Evolutionary conservation across 495 filamentous ascomycete species (phyloP).

Genomic region (Aspergillus kassunensis): DNA sequence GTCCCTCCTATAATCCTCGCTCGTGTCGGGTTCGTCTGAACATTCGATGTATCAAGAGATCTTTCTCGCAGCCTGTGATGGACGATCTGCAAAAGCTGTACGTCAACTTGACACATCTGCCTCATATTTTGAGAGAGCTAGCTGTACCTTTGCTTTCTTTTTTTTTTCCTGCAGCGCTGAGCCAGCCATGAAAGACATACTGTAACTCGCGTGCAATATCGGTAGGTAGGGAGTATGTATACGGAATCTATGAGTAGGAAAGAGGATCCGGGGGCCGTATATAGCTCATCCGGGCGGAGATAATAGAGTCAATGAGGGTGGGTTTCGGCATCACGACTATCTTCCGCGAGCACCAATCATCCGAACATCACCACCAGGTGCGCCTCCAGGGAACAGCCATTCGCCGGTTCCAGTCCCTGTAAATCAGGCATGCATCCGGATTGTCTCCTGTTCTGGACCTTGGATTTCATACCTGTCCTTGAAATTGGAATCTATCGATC

Average conservation of each 20-base stretch:
- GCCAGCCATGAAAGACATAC: background rate
- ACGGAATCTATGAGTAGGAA: no score
- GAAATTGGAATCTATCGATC: slow-evolving; percentile 6
- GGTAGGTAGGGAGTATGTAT: no score
- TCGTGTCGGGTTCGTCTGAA: background rate
- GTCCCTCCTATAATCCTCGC: no score
- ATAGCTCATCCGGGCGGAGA: background rate
- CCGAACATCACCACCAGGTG: slow-evolving; percentile 39
- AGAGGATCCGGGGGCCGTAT: slow-evolving; percentile 3
- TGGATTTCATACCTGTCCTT: slow-evolving; percentile 9
- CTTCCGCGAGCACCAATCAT: slow-evolving; percentile 17
- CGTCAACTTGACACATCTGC: background rate
- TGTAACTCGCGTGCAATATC: background rate
- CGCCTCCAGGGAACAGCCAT: slow-evolving; percentile 47
- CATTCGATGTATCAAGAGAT: background rate
- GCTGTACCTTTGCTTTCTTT: no score
- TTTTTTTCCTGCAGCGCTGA: background rate
- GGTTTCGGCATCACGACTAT: slow-evolving; percentile 12
- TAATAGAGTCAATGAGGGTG: slow-evolving; percentile 1
- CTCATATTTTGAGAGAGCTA: background rate
- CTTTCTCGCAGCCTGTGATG: background rate
- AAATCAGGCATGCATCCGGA: slow-evolving; percentile 6
- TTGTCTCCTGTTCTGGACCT: slow-evolving; percentile 7
- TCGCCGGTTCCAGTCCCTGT: slow-evolving; percentile 25
- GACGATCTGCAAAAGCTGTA: background rate